These are phyloP conservation scores for Cerrena zonata DNA, from an alignment of 1,284 basidiomycete genomes.

Conservation along the genomic window DNA sequence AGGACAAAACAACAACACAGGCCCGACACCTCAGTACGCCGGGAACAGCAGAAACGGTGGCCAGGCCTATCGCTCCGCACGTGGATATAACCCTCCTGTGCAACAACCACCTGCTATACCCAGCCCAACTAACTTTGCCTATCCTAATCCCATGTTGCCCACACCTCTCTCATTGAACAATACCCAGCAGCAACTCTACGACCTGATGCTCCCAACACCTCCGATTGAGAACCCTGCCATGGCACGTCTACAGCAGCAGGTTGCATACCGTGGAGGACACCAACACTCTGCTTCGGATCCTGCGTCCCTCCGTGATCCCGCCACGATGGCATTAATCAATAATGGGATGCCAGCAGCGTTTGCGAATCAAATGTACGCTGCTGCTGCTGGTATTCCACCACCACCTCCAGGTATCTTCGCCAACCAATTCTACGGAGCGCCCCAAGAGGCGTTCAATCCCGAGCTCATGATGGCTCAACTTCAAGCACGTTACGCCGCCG, in stretches of 20 bases:
- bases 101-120: constrained; percentile 43
- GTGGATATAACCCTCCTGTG: constrained; percentile 46
- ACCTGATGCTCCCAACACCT: constrained; percentile 69
- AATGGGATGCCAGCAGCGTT: constrained; percentile 49
- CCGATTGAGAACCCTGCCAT: constrained; percentile 58
- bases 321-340: constrained; percentile 55
- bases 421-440: constrained; percentile 57
- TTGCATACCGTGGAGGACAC: constrained; percentile 61
- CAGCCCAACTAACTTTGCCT: constrained; percentile 50
- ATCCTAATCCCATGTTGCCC: constrained; percentile 47
- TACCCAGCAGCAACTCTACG: constrained; percentile 70
- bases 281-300: constrained; percentile 78
- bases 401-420: constrained; percentile 54
- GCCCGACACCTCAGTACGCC: constrained; percentile 28
- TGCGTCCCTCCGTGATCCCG: constrained; percentile 61
- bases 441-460: constrained; percentile 51
- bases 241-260: constrained; percentile 67
- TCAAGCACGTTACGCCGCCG: constrained; percentile 45
- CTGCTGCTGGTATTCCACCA: constrained; percentile 38
- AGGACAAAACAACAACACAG: constrained; percentile 5
- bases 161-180: constrained; percentile 62
- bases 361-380: constrained; percentile 32
- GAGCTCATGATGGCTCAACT: constrained; percentile 45
- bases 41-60: constrained; percentile 50
- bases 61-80: constrained; percentile 37